phyloP scores from a whole-genome alignment of 768 basidiomycete genomes.

The Boletales sp. region DNA sequence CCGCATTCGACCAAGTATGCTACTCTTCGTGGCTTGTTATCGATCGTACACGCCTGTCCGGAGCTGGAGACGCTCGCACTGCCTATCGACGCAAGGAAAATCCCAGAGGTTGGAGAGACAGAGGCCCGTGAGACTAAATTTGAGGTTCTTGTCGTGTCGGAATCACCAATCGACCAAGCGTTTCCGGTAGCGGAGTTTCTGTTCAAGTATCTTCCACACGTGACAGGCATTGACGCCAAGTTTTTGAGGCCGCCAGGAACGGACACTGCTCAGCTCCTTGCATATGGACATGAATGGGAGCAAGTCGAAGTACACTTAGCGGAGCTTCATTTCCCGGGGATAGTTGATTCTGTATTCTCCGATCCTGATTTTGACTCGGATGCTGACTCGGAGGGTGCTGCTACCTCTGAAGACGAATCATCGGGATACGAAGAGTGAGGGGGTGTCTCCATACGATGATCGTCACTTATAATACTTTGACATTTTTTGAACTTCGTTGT shows the following conservation, averaged over 20 bases:
- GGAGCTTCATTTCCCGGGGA: not conserved
- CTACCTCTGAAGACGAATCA: too few species aligned
- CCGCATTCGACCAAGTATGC: constrained; percentile 4
- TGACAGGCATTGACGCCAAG: not conserved
- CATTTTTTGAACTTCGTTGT: too few species aligned
- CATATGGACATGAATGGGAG: constrained; percentile 4
- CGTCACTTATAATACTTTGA: too few species aligned
- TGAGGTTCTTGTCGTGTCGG: not conserved
- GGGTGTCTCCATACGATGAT: too few species aligned
- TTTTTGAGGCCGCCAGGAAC: not conserved
- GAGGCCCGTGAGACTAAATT: not conserved
- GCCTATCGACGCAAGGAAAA: constrained; percentile 10
- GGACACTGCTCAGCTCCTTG: not conserved
- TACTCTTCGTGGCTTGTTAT: constrained; percentile 9
- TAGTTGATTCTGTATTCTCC: too few species aligned
- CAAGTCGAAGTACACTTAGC: not conserved
- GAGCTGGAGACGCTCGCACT: not conserved
- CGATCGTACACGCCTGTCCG: not conserved
- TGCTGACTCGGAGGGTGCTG: too few species aligned
- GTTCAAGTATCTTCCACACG: not conserved
- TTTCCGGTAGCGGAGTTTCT: constrained; percentile 12
- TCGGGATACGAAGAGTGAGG: too few species aligned
- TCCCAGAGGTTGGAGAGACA: constrained; percentile 2
- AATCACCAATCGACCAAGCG: constrained; percentile 11
- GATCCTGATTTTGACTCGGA: too few species aligned